These are phyloP conservation scores for Aspergillus sparsus DNA, from an alignment of 495 filamentous ascomycete genomes.

Conservation along the genomic window DNA sequence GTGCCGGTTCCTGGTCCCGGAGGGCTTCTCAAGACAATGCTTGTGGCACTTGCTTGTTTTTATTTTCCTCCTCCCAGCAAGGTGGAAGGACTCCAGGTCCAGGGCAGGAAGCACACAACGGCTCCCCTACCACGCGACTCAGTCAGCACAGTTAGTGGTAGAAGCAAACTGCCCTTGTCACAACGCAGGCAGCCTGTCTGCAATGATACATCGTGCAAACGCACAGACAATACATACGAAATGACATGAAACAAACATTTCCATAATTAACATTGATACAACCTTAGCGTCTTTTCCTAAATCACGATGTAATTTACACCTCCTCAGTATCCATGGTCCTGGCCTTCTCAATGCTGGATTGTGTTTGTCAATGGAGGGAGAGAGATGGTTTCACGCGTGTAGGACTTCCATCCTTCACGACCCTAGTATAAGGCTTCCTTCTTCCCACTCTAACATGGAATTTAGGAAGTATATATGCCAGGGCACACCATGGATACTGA, in stretches of 20 bases:
- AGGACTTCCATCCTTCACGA: constrained; percentile 34
- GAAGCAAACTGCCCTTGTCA: too few species aligned
- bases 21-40: neutral
- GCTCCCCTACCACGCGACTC: neutral
- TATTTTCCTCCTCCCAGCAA: neutral
- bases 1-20: too few species aligned
- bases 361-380: constrained; percentile 56
- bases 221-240: neutral
- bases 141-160: neutral
- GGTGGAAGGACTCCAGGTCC: neutral
- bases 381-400: constrained; percentile 37
- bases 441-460: constrained; percentile 22
- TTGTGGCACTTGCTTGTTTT: neutral
- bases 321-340: constrained; percentile 56
- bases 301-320: constrained; percentile 22
- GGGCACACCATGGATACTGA: constrained; percentile 27
- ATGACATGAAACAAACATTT: neutral
- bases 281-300: neutral
- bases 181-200: too few species aligned
- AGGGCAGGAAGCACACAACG: neutral
- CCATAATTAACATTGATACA: neutral
- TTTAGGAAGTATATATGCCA: constrained; percentile 22
- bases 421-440: constrained; percentile 26
- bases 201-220: too few species aligned
- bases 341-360: constrained; percentile 48